These are phyloP conservation scores for Candolleomyces aberdarensis DNA, from an alignment of 768 basidiomycete species.

Conservation along the genomic window DNA sequence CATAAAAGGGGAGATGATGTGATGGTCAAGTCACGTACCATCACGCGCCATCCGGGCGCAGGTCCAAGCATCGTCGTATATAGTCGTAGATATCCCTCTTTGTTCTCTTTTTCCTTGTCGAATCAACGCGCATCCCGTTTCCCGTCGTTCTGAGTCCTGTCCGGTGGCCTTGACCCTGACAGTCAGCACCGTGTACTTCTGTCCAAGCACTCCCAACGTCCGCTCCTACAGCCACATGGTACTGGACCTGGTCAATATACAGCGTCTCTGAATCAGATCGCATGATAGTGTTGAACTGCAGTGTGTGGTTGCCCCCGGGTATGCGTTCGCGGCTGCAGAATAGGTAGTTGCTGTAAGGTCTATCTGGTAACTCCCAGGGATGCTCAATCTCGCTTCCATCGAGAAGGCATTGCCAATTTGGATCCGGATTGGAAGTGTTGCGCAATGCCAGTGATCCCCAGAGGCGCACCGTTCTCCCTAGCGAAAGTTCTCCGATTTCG, in stretches of 20 bases:
- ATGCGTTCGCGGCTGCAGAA: not conserved
- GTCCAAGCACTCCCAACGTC: not conserved
- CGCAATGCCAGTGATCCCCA: not conserved
- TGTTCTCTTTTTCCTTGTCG: no score
- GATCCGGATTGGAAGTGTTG: not conserved
- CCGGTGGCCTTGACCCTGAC: no score
- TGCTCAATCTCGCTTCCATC: not conserved
- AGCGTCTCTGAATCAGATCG: not conserved
- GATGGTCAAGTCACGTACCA: no score
- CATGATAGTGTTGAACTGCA: not conserved
- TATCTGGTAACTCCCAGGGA: not conserved
- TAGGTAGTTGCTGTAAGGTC: not conserved
- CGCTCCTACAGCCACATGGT: not conserved
- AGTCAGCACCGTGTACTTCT: no score
- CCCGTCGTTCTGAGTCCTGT: no score
- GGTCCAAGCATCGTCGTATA: no score
- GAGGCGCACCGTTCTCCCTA: not conserved
- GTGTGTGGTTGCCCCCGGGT: not conserved
- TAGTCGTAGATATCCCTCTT: no score
- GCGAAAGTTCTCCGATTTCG: no score
- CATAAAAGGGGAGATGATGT: no score
- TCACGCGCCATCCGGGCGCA: no score
- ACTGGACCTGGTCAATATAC: not conserved
- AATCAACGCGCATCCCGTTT: no score
- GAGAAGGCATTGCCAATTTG: not conserved